A percentile compares a stretch with the other conserved stretches of the same genome.
Conservation (phyloP, 169 alveolate species). For the Plasmodium coatneyi region DNA sequence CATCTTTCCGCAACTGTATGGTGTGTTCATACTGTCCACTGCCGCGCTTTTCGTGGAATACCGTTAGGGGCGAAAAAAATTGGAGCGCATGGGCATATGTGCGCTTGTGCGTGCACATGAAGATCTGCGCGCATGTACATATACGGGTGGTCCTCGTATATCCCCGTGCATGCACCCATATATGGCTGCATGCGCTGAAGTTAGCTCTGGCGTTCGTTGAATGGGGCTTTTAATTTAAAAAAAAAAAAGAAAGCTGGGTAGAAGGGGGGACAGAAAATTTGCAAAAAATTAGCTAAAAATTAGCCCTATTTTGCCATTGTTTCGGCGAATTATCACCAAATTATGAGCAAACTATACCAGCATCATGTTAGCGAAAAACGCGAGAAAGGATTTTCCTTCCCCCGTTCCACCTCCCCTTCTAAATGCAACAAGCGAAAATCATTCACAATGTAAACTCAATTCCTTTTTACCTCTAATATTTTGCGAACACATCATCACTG, state of each 20-base stretch:
- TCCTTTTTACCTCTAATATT: background rate
- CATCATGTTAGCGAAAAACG: background rate
- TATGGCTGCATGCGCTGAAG: background rate
- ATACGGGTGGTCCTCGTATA: background rate
- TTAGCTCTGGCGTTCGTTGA: background rate
- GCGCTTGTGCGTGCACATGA: conserved; percentile 2
- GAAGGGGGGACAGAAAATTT: background rate
- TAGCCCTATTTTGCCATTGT: background rate
- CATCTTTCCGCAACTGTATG: conserved; percentile 1
- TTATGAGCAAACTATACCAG: background rate
- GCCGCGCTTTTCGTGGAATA: background rate
- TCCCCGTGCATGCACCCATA: background rate
- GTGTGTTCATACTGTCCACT: conserved; percentile 25
- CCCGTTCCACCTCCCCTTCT: background rate
- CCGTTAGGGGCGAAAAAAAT: background rate
- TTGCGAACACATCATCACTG: background rate
- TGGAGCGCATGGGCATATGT: background rate
- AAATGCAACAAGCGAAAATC: background rate
- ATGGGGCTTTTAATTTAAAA: background rate
- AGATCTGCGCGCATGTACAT: background rate
- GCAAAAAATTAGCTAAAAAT: background rate
- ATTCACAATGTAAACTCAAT: background rate
- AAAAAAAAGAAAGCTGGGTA: background rate
- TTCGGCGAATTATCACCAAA: background rate
- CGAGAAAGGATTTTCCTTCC: background rate